Percentiles rank a stretch among this genome's conserved stretches.
These are phyloP conservation scores for Aspergillus fijiensis DNA, from an alignment of 2,329 filamentous ascomycete genomes.

Conservation along the genomic window DNA sequence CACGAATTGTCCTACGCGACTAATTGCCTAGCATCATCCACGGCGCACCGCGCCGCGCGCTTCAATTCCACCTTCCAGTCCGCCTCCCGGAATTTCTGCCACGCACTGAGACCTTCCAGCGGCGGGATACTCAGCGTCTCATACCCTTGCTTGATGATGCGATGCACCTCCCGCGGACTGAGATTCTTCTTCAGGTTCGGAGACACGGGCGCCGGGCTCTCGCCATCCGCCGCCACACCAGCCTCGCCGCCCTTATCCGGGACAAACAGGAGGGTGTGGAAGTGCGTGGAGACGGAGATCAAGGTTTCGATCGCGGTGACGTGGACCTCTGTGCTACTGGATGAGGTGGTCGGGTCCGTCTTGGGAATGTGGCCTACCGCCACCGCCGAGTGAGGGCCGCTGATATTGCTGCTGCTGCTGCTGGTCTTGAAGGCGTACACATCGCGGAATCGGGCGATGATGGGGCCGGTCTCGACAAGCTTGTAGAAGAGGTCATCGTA, in stretches of 20 bases:
- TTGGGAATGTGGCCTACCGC: neutral
- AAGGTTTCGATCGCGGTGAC: slow-evolving; percentile 79
- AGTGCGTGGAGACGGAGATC: slow-evolving; percentile 76
- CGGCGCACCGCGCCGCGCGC: slow-evolving; percentile 76
- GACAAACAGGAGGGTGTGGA: slow-evolving; percentile 71
- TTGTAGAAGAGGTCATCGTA: slow-evolving; percentile 99
- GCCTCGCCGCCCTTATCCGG: slow-evolving; percentile 48
- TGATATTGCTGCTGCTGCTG: slow-evolving; percentile 11
- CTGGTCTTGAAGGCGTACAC: slow-evolving; percentile 58
- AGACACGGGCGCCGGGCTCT: slow-evolving; percentile 31
- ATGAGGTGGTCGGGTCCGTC: slow-evolving; percentile 6
- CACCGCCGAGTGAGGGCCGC: slow-evolving; percentile 15
- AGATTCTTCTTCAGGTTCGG: slow-evolving; percentile 60
- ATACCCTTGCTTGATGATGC: slow-evolving; percentile 94
- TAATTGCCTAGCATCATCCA: slow-evolving; percentile 63
- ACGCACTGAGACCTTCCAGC: slow-evolving; percentile 79
- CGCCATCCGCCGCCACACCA: slow-evolving; percentile 8
- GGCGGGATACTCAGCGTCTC: slow-evolving; percentile 91
- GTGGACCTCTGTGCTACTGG: slow-evolving; percentile 26
- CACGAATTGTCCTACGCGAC: slow-evolving; percentile 29
- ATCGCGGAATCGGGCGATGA: slow-evolving; percentile 77
- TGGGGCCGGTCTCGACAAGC: slow-evolving; percentile 84
- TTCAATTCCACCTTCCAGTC: slow-evolving; percentile 84
- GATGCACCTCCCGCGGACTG: slow-evolving; percentile 79
- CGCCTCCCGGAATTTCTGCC: slow-evolving; percentile 82